phyloP scores from a whole-genome alignment of 768 basidiomycete genomes.

The Gymnopilus dilepis region DNA sequence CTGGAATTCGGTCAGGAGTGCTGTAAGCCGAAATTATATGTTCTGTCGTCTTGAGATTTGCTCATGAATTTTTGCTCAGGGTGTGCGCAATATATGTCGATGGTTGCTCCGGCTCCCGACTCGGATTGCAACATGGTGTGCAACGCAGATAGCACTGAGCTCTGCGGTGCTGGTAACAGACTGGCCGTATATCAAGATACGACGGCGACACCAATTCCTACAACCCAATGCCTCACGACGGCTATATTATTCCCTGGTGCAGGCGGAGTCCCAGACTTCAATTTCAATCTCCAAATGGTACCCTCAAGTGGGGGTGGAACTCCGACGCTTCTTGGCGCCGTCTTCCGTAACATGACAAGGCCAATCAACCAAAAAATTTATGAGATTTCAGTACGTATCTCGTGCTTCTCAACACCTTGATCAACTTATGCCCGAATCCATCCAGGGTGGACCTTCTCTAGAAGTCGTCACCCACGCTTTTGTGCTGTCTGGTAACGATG shows the following conservation, averaged over 20 bases:
- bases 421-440: background rate
- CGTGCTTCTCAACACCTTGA: background rate
- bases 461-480: background rate
- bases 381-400: background rate
- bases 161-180: conserved; percentile 61
- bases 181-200: conserved; percentile 51
- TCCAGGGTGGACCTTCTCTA: background rate
- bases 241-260: conserved; percentile 11
- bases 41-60: no score
- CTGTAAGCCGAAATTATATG: background rate
- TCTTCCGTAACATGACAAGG: conserved; percentile 3
- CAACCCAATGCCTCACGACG: conserved; percentile 1
- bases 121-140: conserved; percentile 65
- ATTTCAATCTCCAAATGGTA: conserved; percentile 15
- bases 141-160: conserved; percentile 55
- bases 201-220: conserved; percentile 6
- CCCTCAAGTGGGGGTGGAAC: conserved; percentile 2
- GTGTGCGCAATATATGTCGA: conserved; percentile 61
- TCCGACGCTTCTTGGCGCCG: conserved; percentile 2
- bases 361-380: conserved; percentile 9
- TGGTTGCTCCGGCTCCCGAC: conserved; percentile 44
- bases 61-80: conserved; percentile 39
- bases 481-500: background rate
- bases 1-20: conserved; percentile 18
- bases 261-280: conserved; percentile 13